These are phyloP conservation scores for Solanum pennellii DNA, from an alignment of 257 asterid genomes.

Conservation along the genomic window DNA sequence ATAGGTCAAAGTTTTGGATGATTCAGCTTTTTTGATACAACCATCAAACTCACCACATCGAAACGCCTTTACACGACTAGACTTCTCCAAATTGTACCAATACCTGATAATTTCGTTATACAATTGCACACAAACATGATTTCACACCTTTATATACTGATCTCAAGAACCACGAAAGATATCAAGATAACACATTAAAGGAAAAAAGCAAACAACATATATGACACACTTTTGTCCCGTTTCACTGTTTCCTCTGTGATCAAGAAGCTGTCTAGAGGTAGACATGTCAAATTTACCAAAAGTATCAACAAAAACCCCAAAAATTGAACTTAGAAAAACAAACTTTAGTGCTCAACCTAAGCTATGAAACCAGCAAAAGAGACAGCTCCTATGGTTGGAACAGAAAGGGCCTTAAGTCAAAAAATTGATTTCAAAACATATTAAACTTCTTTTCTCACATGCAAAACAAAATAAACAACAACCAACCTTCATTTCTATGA, in stretches of 20 bases:
- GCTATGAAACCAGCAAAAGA: background rate
- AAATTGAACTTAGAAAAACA: background rate
- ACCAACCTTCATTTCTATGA: background rate
- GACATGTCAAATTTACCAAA: background rate
- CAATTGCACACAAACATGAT: background rate
- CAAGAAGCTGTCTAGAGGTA: background rate
- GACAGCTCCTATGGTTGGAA: background rate
- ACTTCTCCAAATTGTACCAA: constrained; percentile 22
- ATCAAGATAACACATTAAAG: background rate
- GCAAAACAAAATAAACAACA: background rate
- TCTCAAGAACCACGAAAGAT: background rate
- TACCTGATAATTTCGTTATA: constrained; percentile 18
- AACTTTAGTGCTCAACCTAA: background rate
- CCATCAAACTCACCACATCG: constrained; percentile 25
- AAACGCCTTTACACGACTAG: constrained; percentile 16
- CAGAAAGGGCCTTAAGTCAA: background rate
- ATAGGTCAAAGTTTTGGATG: background rate
- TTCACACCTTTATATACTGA: background rate
- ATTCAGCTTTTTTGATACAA: constrained; percentile 10
- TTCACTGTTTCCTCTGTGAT: background rate
- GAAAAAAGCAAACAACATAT: background rate
- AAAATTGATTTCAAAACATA: background rate
- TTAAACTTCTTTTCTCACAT: background rate
- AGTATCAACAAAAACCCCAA: background rate
- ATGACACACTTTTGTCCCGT: background rate